Conservation (phyloP, 805 yeast genomes). For the Tetrapisispora taiwanensis region DNA sequence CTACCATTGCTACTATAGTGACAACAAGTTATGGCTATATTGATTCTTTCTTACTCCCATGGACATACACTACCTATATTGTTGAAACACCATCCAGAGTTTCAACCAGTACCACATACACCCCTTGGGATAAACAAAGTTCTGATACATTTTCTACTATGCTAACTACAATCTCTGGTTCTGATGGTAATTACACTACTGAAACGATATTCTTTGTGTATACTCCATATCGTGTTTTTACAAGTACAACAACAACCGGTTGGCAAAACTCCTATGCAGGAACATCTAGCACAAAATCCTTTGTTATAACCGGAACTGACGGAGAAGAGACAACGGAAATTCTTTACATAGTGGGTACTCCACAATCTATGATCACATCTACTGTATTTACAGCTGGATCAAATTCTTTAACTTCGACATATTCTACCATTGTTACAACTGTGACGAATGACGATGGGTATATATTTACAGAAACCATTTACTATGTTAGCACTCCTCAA, state of each 20-base stretch:
- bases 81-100: background rate
- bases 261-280: background rate
- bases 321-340: background rate
- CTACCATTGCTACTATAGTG: background rate
- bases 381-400: background rate
- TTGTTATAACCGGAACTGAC: slow-evolving; percentile 2
- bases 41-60: background rate
- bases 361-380: background rate
- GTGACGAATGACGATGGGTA: background rate
- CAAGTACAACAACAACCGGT: background rate
- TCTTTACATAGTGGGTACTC: slow-evolving; percentile 1
- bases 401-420: background rate
- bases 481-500: background rate
- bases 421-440: background rate
- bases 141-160: slow-evolving; percentile 2
- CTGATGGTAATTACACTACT: slow-evolving; percentile 3
- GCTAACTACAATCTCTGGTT: slow-evolving; percentile 1
- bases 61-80: background rate
- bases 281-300: slow-evolving; percentile 3
- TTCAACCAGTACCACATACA: background rate
- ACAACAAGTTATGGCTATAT: slow-evolving; percentile 1
- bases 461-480: background rate
- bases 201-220: slow-evolving; percentile 5
- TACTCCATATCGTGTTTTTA: slow-evolving; percentile 1
- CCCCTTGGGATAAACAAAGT: background rate